A percentile compares a stretch with the other conserved stretches of the same genome.
Conservation (phyloP, 306 rosid genomes). For the Malus orientalis region DNA sequence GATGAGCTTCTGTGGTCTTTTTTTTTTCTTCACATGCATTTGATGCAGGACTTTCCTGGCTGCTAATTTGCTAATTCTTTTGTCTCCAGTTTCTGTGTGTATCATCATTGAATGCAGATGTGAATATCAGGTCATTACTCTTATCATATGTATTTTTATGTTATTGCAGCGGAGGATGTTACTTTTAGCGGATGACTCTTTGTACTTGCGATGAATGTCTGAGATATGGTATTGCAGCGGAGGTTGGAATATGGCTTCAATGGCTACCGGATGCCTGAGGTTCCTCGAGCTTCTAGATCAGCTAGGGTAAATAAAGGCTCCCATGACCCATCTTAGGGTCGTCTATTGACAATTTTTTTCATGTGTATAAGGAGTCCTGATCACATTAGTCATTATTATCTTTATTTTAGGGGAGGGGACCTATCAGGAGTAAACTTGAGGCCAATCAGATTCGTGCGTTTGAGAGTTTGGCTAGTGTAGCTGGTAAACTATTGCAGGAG, state of each 20-base stretch:
- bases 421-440: constrained; percentile 39
- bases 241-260: constrained; percentile 46
- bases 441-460: constrained; percentile 44
- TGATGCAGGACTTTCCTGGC: background rate
- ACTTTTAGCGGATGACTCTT: constrained; percentile 40
- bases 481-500: constrained; percentile 48
- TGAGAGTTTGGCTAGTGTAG: constrained; percentile 69
- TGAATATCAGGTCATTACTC: background rate
- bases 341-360: background rate
- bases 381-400: constrained; percentile 2
- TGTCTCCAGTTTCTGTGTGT: background rate
- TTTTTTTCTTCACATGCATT: background rate
- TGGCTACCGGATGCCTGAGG: constrained; percentile 49
- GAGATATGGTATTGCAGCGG: constrained; percentile 50
- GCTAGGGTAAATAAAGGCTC: constrained; percentile 43
- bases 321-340: background rate
- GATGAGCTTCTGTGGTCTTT: background rate
- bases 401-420: constrained; percentile 54
- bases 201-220: constrained; percentile 30
- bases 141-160: background rate
- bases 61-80: background rate
- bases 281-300: constrained; percentile 68
- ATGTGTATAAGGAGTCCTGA: constrained; percentile 10
- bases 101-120: background rate
- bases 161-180: background rate